Percentiles rank a stretch among this genome's conserved stretches.
These are phyloP conservation scores for Elsinoe australis DNA, from an alignment of 2,329 filamentous ascomycete species.

Conservation along the genomic window DNA sequence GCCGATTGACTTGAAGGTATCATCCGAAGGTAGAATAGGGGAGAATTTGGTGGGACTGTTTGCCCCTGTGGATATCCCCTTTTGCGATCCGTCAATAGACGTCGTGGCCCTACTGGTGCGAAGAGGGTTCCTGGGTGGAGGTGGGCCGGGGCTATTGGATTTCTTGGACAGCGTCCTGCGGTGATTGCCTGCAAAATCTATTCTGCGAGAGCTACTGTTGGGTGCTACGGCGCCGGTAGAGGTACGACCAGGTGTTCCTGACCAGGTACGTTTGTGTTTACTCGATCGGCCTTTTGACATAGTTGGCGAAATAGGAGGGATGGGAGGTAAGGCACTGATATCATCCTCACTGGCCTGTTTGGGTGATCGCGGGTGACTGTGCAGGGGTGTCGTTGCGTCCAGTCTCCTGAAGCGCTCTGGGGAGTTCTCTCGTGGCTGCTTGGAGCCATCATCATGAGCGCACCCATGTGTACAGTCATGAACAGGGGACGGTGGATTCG, in stretches of 20 bases:
- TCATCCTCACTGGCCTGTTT: background rate
- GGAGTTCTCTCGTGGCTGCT: background rate
- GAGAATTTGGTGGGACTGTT: slow-evolving; percentile 1
- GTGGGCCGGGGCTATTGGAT: slow-evolving; percentile 30
- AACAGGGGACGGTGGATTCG: slow-evolving; percentile 27
- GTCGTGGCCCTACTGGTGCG: slow-evolving; percentile 19
- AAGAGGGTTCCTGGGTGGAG: slow-evolving; percentile 30
- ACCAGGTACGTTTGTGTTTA: slow-evolving; percentile 20
- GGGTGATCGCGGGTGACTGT: slow-evolving; percentile 16
- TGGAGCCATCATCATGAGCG: background rate
- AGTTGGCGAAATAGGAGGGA: slow-evolving; percentile 1
- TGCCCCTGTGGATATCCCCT: background rate
- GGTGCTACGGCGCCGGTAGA: background rate
- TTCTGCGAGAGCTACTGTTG: background rate
- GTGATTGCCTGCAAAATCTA: background rate
- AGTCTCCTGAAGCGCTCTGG: background rate
- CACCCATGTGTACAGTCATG: no score
- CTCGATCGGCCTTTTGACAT: background rate
- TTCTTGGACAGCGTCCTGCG: background rate
- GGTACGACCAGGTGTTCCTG: slow-evolving; percentile 23
- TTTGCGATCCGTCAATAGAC: slow-evolving; percentile 10
- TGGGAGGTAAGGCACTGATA: slow-evolving; percentile 1
- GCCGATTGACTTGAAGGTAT: background rate
- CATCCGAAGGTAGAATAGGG: background rate
- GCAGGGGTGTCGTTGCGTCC: slow-evolving; percentile 15